Evolutionary conservation across 2,329 filamentous ascomycete species (phyloP), one percentile per base, ranked within the genome.

Genomic region (Knoxdaviesia capensis): DNA sequence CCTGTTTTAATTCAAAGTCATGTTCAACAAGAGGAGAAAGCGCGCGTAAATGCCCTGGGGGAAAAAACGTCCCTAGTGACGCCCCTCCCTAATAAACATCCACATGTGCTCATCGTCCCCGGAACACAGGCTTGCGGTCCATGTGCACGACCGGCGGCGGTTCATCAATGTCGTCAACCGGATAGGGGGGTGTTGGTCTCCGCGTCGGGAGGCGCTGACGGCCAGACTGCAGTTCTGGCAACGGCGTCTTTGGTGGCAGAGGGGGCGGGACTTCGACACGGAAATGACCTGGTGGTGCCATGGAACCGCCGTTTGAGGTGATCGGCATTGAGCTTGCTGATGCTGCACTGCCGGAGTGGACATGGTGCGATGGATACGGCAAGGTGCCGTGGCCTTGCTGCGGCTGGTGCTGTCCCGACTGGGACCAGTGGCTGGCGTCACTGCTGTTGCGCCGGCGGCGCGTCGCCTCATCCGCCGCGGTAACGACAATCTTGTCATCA

Each of bases 111-210:
- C 20, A 20, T 20, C 20, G 20, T 20, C 20, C 20, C 20, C 20
- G 67, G 50, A 78, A 83, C 40, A 81, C 78, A 1, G 88, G 88
- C 57, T 94, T 94, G 50, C 78, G 74, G 38, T 80, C 77, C 69
- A 85, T 81, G 52, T 93, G 92, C 6, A 92, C 85, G 6, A 72
- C 66, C 3, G 88, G 88, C 11, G 88, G 87, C 31, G 80, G 78
- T 30, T 80, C 81, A 52, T 92, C 80, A 38, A 33, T 37, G 33
- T 77, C 72, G 38, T 76, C 77, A 39, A 83, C 60, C 0, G 88
- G 88, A 56, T 94, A 94, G 1, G 86, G 86, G 33, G 83, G 68
- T 6, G 63, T 56, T 1, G 56, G 47, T 5, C 41, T 38, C 40
- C 11, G 49, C 43, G 11, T 48, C 42, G 28, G 46, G 53, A 40